Percentiles rank a stretch among this genome's conserved stretches.
Conservation (phyloP, 2,329 filamentous ascomycete species). For the Diplodia mutila region DNA sequence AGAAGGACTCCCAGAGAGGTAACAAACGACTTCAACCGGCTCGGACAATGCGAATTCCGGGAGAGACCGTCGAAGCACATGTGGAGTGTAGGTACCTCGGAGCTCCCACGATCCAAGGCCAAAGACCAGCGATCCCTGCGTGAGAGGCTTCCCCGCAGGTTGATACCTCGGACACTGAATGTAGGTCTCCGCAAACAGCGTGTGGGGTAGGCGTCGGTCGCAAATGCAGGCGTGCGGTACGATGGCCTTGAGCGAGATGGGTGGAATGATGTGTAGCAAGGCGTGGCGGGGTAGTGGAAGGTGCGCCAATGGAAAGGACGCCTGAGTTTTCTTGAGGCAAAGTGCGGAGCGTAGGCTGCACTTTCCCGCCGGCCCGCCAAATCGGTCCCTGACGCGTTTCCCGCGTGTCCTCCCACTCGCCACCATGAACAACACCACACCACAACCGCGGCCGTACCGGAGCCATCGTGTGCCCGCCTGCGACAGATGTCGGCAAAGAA, state of each 20-base stretch:
- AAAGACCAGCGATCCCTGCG: neutral
- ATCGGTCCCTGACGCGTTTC: neutral
- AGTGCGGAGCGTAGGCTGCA: too few species aligned
- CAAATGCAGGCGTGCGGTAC: too few species aligned
- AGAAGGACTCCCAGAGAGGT: neutral
- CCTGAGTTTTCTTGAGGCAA: too few species aligned
- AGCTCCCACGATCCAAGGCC: neutral
- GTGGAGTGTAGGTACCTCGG: too few species aligned
- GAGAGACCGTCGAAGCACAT: neutral
- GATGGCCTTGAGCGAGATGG: too few species aligned
- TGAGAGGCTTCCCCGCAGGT: neutral
- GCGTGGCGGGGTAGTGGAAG: neutral
- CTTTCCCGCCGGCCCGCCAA: neutral
- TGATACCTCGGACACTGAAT: neutral
- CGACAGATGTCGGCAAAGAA: conserved; percentile 45
- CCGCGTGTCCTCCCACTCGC: neutral
- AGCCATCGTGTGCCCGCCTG: conserved; percentile 50
- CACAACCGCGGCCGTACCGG: conserved; percentile 45
- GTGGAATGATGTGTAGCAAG: too few species aligned
- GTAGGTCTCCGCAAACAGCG: neutral
- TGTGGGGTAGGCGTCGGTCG: neutral
- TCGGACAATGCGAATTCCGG: neutral
- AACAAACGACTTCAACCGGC: neutral
- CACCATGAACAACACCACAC: neutral
- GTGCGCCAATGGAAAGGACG: too few species aligned